Base-by-base conservation (phyloP, 2,329 filamentous ascomycete genomes). In the Neopestalotiopsis sp. region DNA sequence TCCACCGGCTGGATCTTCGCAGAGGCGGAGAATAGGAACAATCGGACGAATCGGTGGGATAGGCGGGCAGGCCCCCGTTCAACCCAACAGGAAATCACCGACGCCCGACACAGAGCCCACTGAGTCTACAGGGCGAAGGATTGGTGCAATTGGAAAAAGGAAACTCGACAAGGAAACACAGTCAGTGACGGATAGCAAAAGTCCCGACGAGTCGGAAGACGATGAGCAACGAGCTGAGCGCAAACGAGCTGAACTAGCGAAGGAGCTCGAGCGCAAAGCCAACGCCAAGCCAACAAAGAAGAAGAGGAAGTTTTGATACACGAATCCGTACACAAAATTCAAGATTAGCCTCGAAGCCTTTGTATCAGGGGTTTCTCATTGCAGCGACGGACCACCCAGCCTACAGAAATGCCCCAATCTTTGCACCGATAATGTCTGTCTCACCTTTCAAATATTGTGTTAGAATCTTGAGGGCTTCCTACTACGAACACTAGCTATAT, bases 271-370 rank as follows among this genome's bases (percentile, higher is more conserved):
- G 71, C 83, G 75, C 69, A 86, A 85, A 73, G 82, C 82, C 3
- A 81, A 84, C 0, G 82, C 82, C 20, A 84, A 83, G 1, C 87
- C 87, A 4, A 81, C 79, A 6, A 87, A 84, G 76, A 89, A 89
- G 80, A 89, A 88, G 78, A 80, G 87, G 58, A 85, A 82, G 65
- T 89, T 89, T 70, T 89, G 75, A 76, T n/a, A 20, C 45, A 52
- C 45, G 9, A 5, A 38, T 7, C 10, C 34, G 10, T 38, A 38
- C 34, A 38, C 34, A 38, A 56, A 56, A 17, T 56, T 56, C 49
- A 7, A 24, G 6, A 56, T 56, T 10, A 17, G 17, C 49, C 20
- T 7, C 6, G 10, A 9, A n/a, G 6, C 49, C 17, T 56, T 56
- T 56, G 17, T 17, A 56, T 7, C 34, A 38, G 6, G 34, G 10